A percentile compares a stretch with the other conserved stretches of the same genome.
phyloP scores from a whole-genome alignment of 73 alveolate genomes.

The Stentor roeselii region DNA sequence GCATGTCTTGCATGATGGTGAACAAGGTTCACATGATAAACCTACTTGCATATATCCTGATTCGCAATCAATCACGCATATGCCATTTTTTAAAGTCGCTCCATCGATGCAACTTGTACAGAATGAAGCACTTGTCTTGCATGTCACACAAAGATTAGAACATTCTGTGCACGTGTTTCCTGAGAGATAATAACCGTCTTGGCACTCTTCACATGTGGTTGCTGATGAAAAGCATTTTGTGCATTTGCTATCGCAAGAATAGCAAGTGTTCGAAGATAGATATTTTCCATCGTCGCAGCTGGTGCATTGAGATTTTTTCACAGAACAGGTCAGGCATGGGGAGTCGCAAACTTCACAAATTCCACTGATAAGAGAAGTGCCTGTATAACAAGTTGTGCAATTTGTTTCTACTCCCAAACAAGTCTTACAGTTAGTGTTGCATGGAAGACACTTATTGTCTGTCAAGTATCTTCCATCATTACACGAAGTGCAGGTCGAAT shows the following conservation, averaged over 20 bases:
- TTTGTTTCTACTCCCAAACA: background rate
- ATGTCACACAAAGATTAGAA: background rate
- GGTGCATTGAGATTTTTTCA: background rate
- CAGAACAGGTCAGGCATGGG: background rate
- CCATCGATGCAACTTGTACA: background rate
- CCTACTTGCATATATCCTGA: background rate
- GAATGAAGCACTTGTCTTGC: background rate
- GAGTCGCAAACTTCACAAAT: background rate
- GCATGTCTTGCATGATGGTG: conserved; percentile 5
- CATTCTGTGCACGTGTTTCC: background rate
- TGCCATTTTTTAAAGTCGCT: background rate
- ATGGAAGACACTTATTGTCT: background rate
- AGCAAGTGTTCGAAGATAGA: background rate
- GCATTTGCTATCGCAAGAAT: conserved; percentile 12
- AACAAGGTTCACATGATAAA: background rate
- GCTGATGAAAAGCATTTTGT: conserved; percentile 9
- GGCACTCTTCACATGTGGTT: conserved; percentile 16
- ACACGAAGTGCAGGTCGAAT: background rate
- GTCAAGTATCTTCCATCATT: background rate
- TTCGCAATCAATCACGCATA: background rate
- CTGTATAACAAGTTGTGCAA: conserved; percentile 7
- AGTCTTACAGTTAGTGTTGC: background rate
- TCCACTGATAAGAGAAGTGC: background rate
- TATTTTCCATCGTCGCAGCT: background rate
- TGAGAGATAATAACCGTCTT: background rate